Conservation (phyloP, 106 monocot species). For the Triglochin maritima region DNA sequence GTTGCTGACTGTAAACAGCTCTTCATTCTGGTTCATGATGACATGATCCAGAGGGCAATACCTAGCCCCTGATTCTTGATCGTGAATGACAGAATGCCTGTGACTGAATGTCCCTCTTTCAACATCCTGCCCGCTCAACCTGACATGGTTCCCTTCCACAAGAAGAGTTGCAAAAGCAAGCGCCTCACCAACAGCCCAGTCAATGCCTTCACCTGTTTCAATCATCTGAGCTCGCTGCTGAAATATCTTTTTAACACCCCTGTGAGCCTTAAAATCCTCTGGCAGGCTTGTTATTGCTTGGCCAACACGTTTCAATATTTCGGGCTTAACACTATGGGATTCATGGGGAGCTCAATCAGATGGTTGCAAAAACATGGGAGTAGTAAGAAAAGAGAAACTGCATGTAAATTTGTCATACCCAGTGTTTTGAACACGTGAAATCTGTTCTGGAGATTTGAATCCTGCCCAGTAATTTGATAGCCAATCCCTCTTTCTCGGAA, state of each 20-base stretch:
- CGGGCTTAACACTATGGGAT: conserved; percentile 72
- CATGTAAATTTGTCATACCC: too few species aligned
- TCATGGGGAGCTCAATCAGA: too few species aligned
- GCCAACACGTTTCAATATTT: conserved; percentile 78
- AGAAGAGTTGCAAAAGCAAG: conserved; percentile 96
- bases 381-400: not conserved
- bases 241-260: conserved; percentile 65
- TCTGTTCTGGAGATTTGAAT: conserved; percentile 97
- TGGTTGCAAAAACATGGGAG: too few species aligned
- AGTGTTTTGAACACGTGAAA: conserved; percentile 81
- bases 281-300: conserved; percentile 76
- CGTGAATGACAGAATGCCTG: conserved; percentile 81
- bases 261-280: conserved; percentile 80
- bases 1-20: conserved; percentile 97
- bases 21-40: conserved; percentile 62
- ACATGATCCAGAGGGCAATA: conserved; percentile 82
- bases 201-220: conserved; percentile 80
- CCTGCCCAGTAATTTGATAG: conserved; percentile 91
- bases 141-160: conserved; percentile 90
- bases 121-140: conserved; percentile 96
- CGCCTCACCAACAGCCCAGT: conserved; percentile 90
- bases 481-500: conserved; percentile 86
- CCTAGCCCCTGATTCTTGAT: conserved; percentile 62
- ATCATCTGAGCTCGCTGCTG: conserved; percentile 76
- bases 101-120: conserved; percentile 99